A percentile compares a stretch with the other conserved stretches of the same genome.
Evolutionary conservation across 345 rosid genomes (phyloP).

Genomic region (Syzygium oleosum): DNA sequence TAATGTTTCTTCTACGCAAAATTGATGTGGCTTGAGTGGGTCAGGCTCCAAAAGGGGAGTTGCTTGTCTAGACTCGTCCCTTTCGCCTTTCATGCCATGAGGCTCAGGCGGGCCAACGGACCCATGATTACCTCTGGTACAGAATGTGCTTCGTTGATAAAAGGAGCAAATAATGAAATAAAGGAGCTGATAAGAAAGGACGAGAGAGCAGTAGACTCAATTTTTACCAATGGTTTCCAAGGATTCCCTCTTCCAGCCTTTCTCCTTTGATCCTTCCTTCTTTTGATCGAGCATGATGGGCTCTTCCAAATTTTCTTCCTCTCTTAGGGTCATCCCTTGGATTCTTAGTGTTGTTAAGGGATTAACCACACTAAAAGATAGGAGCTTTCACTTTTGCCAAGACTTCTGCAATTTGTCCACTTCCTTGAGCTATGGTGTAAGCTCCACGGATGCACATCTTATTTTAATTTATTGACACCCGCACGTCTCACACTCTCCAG

Average conservation of each 20-base stretch:
- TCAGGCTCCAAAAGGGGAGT: background rate
- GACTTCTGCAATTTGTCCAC: too few species aligned
- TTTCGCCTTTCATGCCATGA: background rate
- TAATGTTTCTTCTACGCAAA: background rate
- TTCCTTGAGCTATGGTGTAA: too few species aligned
- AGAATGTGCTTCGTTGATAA: background rate
- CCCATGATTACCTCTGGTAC: background rate
- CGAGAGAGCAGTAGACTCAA: background rate
- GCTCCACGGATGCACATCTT: too few species aligned
- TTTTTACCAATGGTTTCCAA: background rate
- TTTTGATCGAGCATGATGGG: too few species aligned
- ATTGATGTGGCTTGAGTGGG: background rate
- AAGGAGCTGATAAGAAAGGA: background rate
- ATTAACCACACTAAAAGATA: too few species aligned
- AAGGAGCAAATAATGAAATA: background rate
- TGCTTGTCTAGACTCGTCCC: background rate
- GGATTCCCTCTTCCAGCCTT: background rate
- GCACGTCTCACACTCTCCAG: too few species aligned
- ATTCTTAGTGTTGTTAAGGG: too few species aligned
- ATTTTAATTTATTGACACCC: too few species aligned
- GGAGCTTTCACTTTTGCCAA: too few species aligned
- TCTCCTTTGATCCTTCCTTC: too few species aligned
- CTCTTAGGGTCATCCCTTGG: background rate
- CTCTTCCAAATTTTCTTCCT: background rate
- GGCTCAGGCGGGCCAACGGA: background rate